phyloP scores from a whole-genome alignment of 495 filamentous ascomycete genomes.

The Xylaria castorea region DNA sequence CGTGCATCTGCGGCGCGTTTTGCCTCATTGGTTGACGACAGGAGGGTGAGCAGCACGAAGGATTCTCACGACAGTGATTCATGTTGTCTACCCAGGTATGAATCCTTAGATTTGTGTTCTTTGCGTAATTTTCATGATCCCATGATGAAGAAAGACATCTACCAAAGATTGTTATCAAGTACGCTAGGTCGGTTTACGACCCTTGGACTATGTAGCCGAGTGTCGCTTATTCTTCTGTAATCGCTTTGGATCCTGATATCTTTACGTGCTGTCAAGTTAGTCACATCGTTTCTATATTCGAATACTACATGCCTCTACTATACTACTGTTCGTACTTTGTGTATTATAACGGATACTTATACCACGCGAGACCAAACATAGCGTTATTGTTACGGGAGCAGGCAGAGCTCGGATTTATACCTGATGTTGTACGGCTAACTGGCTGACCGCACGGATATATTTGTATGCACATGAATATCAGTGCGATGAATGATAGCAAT shows the following conservation, averaged over 20 bases:
- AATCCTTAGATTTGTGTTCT: background rate
- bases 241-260: background rate
- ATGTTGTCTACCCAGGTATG: background rate
- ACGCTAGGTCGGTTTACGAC: too few species aligned
- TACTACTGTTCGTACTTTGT: background rate
- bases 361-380: background rate
- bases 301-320: background rate
- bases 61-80: background rate
- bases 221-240: too few species aligned
- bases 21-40: background rate
- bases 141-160: background rate
- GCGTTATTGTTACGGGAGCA: too few species aligned
- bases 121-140: background rate
- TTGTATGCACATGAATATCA: background rate
- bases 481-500: background rate
- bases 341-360: background rate
- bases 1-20: background rate
- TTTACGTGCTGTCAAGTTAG: background rate
- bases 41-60: background rate
- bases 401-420: background rate
- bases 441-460: background rate
- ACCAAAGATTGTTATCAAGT: background rate
- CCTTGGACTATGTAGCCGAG: too few species aligned
- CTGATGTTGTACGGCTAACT: background rate
- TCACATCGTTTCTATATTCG: too few species aligned